Percentiles rank a stretch among this genome's conserved stretches.
phyloP scores from a whole-genome alignment of 1,284 basidiomycete species.

The Fistulinella cinereoalba region DNA sequence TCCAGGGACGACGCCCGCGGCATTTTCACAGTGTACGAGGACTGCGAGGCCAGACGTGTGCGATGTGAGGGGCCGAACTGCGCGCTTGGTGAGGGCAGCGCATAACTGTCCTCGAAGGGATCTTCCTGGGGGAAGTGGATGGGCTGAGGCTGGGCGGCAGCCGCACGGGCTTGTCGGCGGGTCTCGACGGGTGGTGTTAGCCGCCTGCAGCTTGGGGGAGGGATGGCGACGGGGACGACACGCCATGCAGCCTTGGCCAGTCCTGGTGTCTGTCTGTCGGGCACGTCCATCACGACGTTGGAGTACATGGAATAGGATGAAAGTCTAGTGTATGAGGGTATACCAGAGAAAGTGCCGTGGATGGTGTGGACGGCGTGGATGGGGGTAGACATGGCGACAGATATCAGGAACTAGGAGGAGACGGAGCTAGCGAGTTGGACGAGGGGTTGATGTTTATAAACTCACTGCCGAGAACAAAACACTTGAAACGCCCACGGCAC shows the following conservation, averaged over 20 bases:
- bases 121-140: slow-evolving; percentile 24
- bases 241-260: slow-evolving; percentile 29
- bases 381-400: slow-evolving; percentile 24
- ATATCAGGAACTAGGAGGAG: background rate
- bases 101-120: slow-evolving; percentile 27
- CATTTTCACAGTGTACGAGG: slow-evolving; percentile 21
- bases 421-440: too few relatives aligned
- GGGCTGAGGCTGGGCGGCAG: slow-evolving; percentile 12
- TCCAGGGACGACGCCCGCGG: slow-evolving; percentile 28
- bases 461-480: slow-evolving; percentile 18
- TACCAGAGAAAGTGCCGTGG: slow-evolving; percentile 31
- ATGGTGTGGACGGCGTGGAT: slow-evolving; percentile 33
- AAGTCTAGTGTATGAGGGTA: slow-evolving; percentile 14
- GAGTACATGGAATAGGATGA: slow-evolving; percentile 23
- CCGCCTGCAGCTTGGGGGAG: slow-evolving; percentile 30
- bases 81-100: slow-evolving; percentile 5
- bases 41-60: slow-evolving; percentile 30
- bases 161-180: slow-evolving; percentile 14
- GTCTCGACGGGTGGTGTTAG: slow-evolving; percentile 14
- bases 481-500: slow-evolving; percentile 13
- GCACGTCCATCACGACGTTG: slow-evolving; percentile 25
- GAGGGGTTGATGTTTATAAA: too few relatives aligned
- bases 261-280: slow-evolving; percentile 26
- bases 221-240: slow-evolving; percentile 13
- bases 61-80: slow-evolving; percentile 23